Evolutionary conservation across 2,329 filamentous ascomycete genomes (phyloP), one percentile per base, ranked within the genome.

Genomic region (Penicillium sp.): DNA sequence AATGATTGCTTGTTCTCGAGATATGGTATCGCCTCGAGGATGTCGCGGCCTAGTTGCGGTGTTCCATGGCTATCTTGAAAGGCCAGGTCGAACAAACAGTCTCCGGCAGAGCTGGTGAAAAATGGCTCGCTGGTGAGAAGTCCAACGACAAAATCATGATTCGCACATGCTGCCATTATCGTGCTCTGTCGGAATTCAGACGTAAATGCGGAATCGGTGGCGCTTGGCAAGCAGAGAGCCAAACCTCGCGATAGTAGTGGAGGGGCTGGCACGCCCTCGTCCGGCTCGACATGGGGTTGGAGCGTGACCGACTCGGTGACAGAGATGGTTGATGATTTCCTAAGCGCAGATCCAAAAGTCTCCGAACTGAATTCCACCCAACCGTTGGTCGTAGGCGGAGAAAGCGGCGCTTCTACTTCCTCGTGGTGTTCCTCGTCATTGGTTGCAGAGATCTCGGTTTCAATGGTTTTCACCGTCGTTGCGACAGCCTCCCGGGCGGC

Each of bases 401-500:
- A 54, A 8, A 28, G 46, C 35, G 55, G 58, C 45, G 35, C 57
- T 57, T 66, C 53, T 6, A 62, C 58, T 38, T 63, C 60, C 14
- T 65, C 65, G 6, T 61, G 53, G 8, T 60, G 46, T 28, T 66
- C 56, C 26, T 64, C 70, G 7, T 54, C 60, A 37, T 71, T 73
- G 10, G 71, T 73, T 2, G 70, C 75, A 3, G 74, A 77, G 26
- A 79, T 79, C 56, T 79, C 77, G 7, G 77, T 79, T 52, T 71
- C 66, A 26, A 79, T 77, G n/a, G 72, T 77, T 55, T 74, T 75
- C 19, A 72, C 70, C 6, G 74, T 72, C 37, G 70, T 72, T 30
- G 76, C 73, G 10, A 79, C 75, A n/a, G 76, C 73, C 59, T 78
- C 76, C 16, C 76, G 74, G 37, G 76, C 77, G n/a, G 76, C 78